Evolutionary conservation across 2,329 filamentous ascomycete genomes (phyloP), one percentile per base, ranked within the genome.

Genomic region (Mycosphaerella arachidis): DNA sequence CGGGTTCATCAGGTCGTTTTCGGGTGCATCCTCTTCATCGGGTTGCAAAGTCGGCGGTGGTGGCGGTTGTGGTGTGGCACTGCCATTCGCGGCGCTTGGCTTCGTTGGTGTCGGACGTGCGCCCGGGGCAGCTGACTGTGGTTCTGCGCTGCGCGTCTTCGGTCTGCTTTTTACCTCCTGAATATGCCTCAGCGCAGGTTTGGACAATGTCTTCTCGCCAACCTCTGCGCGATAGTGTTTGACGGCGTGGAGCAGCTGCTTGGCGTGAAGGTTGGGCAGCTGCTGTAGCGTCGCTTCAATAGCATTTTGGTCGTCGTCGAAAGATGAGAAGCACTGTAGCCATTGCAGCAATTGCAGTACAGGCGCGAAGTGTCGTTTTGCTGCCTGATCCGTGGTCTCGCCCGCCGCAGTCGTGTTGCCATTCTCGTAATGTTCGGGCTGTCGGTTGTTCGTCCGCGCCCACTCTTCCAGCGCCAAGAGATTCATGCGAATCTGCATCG

Each of bases 401-500:
- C 93, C 93, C 0, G 87, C 90, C 6, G 90, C 86, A 18, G 84
- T 89, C 75, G 91, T 92, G 56, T 93, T 92, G 18, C 93, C 93
- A 67, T 92, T 89, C 74, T 99, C 93, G 73, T 91, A 97, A 75
- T 97, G 93, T 72, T 97, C 94, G 1, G 94, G 92, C 67, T 95
- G 88, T 30, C 94, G 86, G 73, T 96, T 97, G 76, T 99, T 99
- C 16, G 85, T 83, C 31, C 93, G 84, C 1, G 94, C 93, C 94
- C 94, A 99, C 71, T 99, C 94, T 74, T 99, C 94, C 20, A 99
- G 79, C 7, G 87, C 88, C 0, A 94, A 97, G 6, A 99, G 86
- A 73, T 99, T 99, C 92, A 99, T 97, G 66, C 94, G 90, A 68
- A 99, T 97, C 74, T 99, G 94, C 94, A 99, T 99, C 3, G 94